phyloP scores from a whole-genome alignment of 2,329 filamentous ascomycete genomes.

The Botryosphaeria dothidea region DNA sequence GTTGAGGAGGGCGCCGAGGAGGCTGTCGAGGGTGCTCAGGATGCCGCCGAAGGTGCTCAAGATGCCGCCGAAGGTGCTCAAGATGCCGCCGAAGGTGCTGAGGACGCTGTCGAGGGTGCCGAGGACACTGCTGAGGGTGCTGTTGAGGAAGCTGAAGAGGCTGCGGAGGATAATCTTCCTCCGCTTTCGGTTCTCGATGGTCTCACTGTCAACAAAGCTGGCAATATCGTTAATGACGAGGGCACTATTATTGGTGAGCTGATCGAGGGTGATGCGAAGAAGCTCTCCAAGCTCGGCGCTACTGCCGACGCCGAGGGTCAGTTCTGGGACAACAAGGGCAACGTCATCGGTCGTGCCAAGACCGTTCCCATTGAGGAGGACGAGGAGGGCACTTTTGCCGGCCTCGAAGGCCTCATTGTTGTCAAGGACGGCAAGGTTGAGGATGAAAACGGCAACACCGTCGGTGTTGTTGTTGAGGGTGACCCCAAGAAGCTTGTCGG shows the following conservation, averaged over 20 bases:
- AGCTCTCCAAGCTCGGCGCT: constrained; percentile 51
- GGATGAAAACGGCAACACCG: constrained; percentile 52
- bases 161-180: constrained; percentile 39
- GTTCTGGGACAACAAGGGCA: constrained; percentile 57
- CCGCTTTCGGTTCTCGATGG: constrained; percentile 53
- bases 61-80: constrained; percentile 29
- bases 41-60: constrained; percentile 36
- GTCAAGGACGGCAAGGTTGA: constrained; percentile 53
- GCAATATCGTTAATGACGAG: constrained; percentile 50
- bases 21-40: constrained; percentile 34
- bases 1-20: constrained; percentile 22
- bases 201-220: constrained; percentile 51
- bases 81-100: constrained; percentile 32
- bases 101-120: constrained; percentile 31
- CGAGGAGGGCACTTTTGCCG: constrained; percentile 52
- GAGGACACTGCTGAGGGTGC: constrained; percentile 32
- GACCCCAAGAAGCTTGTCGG: constrained; percentile 54
- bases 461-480: constrained; percentile 51
- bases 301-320: constrained; percentile 49
- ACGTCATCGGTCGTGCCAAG: constrained; percentile 52
- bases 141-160: constrained; percentile 32
- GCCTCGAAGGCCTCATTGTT: constrained; percentile 52
- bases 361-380: constrained; percentile 48
- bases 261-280: constrained; percentile 53
- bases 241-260: constrained; percentile 52